Evolutionary conservation across 1,139 yeast genomes (phyloP), one percentile per base, ranked within the genome.

Genomic region (Eremothecium coryli): DNA sequence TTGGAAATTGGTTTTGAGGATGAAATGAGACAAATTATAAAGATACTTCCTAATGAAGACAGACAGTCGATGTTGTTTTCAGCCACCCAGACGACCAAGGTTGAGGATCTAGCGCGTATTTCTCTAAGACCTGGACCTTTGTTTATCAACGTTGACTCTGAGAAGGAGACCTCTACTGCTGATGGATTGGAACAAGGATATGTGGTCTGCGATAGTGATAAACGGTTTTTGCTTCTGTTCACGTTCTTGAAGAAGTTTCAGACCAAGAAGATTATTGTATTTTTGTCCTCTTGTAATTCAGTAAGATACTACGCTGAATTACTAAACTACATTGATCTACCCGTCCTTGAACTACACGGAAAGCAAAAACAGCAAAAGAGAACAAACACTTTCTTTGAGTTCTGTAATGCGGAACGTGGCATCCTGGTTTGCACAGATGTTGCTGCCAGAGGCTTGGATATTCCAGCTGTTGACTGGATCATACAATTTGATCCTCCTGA

Each of bases 21-120:
- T 48, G 97, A 90, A 67, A 90, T 90, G 97, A 82, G 73, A 60
- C 97, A 93, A 63, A 90, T 90, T 54, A 85, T 90, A 55, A 84
- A 81, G 62, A 84, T 93, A 43, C 68, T 93, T 54, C 99, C 99
- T 32, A 81, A 76, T 45, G 94, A 86, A 46, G 88, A 82, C 48
- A 80, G 99, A 64, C 99, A 90, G 62, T 73, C 95, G 26, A 90
- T 90, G 97, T 67, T 90, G 48, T 90, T 93, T 58, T 86, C 97
- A 11, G 98, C 99, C 33, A 90, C 99, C 1, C 99, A 90, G 61
- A 90, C 99, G 26, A 90, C 97, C 30, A 93, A 93, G 65, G 98
- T 90, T 43, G 97, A 90, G 58, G 99, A 93, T 65, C 70, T 90
- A 55, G 98, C 98, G 15, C 75, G 99, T 62, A 90, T 93, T 36